phyloP scores from a whole-genome alignment of 2,329 filamentous ascomycete genomes.

The Juglanconis sp. region DNA sequence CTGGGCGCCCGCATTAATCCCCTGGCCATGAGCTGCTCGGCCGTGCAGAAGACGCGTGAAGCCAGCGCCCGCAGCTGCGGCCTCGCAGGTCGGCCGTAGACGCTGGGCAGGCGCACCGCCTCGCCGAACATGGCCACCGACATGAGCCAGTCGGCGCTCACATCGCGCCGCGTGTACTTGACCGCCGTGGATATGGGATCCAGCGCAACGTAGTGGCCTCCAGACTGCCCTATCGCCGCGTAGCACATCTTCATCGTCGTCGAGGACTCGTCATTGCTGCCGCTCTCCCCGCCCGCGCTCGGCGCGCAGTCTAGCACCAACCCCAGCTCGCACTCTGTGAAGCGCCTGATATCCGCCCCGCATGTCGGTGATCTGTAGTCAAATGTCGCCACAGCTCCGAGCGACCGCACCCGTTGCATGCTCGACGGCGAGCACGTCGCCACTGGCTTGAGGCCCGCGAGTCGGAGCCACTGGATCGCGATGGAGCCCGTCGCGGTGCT shows the following conservation, averaged over 20 bases:
- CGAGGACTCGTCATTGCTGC: no score
- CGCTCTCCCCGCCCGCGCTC: background rate
- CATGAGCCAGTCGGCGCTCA: background rate
- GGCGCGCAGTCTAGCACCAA: slow-evolving; percentile 47
- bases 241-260: slow-evolving; percentile 8
- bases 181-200: background rate
- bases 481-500: background rate
- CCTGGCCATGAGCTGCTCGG: background rate
- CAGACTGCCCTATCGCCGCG: background rate
- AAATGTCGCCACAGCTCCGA: slow-evolving; percentile 48
- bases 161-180: background rate
- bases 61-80: background rate
- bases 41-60: background rate
- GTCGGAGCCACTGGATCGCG: background rate
- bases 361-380: slow-evolving; percentile 47
- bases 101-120: background rate
- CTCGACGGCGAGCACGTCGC: slow-evolving; percentile 38
- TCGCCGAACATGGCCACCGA: background rate
- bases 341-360: slow-evolving; percentile 42
- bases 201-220: background rate
- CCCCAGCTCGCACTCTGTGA: slow-evolving; percentile 40
- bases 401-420: slow-evolving; percentile 41
- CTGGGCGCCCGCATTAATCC: background rate
- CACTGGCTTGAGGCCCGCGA: background rate
- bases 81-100: slow-evolving; percentile 1